A percentile compares a stretch with the other conserved stretches of the same genome.
phyloP scores from a whole-genome alignment of 169 alveolate genomes.

The Plasmodium inui region DNA sequence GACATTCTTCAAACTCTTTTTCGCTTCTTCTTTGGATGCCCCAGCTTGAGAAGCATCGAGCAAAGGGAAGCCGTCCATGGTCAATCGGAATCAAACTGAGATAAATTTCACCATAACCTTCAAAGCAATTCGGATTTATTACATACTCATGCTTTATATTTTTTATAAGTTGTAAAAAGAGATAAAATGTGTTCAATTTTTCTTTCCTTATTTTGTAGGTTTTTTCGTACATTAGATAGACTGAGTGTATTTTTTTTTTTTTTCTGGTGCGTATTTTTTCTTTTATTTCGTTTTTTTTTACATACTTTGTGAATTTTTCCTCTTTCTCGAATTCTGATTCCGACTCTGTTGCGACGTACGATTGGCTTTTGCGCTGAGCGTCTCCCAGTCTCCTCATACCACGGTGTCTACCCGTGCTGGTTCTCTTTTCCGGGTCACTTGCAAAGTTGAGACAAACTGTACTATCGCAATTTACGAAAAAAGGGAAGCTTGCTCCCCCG shows the following conservation, averaged over 20 bases:
- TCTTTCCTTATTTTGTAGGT: constrained; percentile 62
- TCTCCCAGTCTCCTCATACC: neutral
- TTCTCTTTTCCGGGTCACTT: constrained; percentile 6
- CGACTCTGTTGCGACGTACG: neutral
- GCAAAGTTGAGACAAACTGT: constrained; percentile 16
- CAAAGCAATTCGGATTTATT: constrained; percentile 61
- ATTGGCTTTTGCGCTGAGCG: neutral
- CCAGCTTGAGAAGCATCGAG: constrained; percentile 76
- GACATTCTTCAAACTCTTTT: constrained; percentile 73
- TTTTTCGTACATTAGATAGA: constrained; percentile 71
- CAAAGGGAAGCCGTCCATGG: constrained; percentile 73
- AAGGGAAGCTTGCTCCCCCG: neutral
- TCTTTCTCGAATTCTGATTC: constrained; percentile 3
- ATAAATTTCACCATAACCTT: constrained; percentile 73
- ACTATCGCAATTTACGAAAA: neutral
- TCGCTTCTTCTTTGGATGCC: constrained; percentile 69
- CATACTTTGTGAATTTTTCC: constrained; percentile 12
- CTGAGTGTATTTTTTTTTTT: constrained; percentile 68
- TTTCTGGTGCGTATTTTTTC: constrained; percentile 64
- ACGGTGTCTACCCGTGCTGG: neutral
- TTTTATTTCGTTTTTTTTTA: constrained; percentile 62
- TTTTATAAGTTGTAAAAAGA: constrained; percentile 67
- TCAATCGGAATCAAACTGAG: constrained; percentile 74
- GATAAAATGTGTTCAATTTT: constrained; percentile 30
- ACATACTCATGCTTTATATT: constrained; percentile 74